Percentiles rank a stretch among this genome's conserved stretches.
These are phyloP conservation scores for Stephanodiscus triporus DNA, from an alignment of 108 stramenopile species.

Conservation along the genomic window DNA sequence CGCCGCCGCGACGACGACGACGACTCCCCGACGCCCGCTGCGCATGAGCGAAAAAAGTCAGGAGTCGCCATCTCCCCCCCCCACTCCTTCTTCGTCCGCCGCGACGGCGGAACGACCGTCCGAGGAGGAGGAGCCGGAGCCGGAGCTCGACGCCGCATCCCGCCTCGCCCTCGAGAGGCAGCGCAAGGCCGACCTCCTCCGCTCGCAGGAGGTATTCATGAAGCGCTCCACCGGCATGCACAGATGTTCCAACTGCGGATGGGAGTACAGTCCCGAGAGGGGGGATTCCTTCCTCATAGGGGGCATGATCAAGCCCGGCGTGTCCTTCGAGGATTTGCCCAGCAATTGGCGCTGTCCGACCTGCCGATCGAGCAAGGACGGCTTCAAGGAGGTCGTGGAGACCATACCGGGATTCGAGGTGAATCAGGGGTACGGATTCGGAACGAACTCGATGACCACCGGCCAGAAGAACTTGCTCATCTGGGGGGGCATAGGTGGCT, in stretches of 20 bases:
- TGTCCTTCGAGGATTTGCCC: conserved; percentile 79
- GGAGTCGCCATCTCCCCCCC: too few species aligned
- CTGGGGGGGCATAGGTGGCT: conserved; percentile 85
- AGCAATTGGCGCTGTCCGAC: conserved; percentile 92
- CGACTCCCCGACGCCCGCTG: conserved; percentile 7
- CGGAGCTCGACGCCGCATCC: conserved; percentile 57
- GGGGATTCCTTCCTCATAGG: conserved; percentile 83
- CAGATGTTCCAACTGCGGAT: conserved; percentile 88
- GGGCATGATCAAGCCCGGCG: conserved; percentile 86
- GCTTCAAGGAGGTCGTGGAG: conserved; percentile 83
- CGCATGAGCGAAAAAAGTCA: conserved; percentile 51
- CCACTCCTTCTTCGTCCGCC: conserved; percentile 20
- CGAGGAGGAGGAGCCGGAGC: conserved; percentile 29
- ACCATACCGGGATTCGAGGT: conserved; percentile 95
- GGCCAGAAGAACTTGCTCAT: conserved; percentile 89
- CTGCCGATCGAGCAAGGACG: conserved; percentile 88
- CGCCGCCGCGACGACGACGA: too few species aligned
- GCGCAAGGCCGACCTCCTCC: conserved; percentile 69
- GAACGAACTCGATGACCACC: conserved; percentile 86
- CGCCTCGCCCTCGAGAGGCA: conserved; percentile 62
- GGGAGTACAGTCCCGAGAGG: conserved; percentile 86
- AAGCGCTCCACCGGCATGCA: conserved; percentile 79
- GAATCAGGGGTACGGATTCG: conserved; percentile 94
- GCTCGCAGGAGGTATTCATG: conserved; percentile 93
- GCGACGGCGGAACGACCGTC: conserved; percentile 1